Conservation (phyloP, 208 protist genomes). For the Porcisia hertigi region DNA sequence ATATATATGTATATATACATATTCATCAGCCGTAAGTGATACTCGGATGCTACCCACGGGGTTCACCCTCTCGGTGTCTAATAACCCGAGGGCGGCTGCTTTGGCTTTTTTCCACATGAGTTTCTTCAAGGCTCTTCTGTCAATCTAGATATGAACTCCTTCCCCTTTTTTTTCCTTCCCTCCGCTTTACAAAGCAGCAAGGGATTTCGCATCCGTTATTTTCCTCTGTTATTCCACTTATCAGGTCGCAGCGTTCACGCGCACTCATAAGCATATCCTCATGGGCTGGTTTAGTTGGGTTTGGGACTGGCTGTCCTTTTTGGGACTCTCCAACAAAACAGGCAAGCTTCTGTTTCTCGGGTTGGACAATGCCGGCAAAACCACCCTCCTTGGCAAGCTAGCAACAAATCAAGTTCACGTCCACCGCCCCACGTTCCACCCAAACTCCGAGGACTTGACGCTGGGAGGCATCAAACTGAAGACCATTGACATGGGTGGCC, state of each 20-base stretch:
- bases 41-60: too few relatives aligned
- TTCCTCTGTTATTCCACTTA: background rate
- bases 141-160: background rate
- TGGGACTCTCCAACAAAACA: constrained; percentile 90
- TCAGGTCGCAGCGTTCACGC: background rate
- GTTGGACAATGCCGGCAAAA: constrained; percentile 99
- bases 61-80: too few relatives aligned
- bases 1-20: too few relatives aligned
- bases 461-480: constrained; percentile 98
- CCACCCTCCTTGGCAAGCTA: constrained; percentile 97
- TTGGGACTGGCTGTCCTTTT: constrained; percentile 90
- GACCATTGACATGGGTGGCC: constrained; percentile 99
- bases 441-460: constrained; percentile 97
- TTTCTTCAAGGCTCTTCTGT: too few relatives aligned
- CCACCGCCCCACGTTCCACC: constrained; percentile 90
- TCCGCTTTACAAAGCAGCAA: too few relatives aligned
- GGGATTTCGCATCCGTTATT: background rate
- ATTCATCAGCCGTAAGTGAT: too few relatives aligned
- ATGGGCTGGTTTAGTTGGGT: constrained; percentile 93
- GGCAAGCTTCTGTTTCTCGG: constrained; percentile 99
- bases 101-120: background rate
- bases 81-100: background rate
- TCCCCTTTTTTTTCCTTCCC: background rate
- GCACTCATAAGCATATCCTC: background rate
- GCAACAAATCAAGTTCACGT: constrained; percentile 90